Evolutionary conservation across 768 basidiomycete species (phyloP).

Genomic region (Lanmaoa rubissima): DNA sequence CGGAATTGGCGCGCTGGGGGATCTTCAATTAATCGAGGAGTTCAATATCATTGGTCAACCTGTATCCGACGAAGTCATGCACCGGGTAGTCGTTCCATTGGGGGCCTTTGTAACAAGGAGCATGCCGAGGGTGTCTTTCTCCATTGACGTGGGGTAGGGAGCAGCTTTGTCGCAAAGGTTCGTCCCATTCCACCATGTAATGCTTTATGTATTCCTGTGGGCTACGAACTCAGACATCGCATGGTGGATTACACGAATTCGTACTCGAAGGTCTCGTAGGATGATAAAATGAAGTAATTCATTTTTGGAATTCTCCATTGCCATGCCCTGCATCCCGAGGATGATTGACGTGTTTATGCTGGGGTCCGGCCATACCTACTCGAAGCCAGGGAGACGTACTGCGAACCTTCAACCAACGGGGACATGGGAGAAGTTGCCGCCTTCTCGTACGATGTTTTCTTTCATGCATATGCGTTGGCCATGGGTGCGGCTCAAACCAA

Average conservation of each 20-base stretch:
- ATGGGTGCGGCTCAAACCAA: slow-evolving; percentile 8
- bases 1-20: neutral
- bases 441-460: slow-evolving; percentile 2
- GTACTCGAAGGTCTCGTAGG: neutral
- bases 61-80: slow-evolving; percentile 11
- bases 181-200: slow-evolving; percentile 7
- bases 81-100: slow-evolving; percentile 10
- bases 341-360: slow-evolving; percentile 10
- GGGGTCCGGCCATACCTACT: slow-evolving; percentile 8
- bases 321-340: slow-evolving; percentile 1
- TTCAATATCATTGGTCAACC: slow-evolving; percentile 12
- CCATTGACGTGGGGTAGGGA: slow-evolving; percentile 9
- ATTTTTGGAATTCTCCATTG: slow-evolving; percentile 11
- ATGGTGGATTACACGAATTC: slow-evolving; percentile 17
- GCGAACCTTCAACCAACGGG: slow-evolving; percentile 3
- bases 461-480: slow-evolving; percentile 11
- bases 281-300: slow-evolving; percentile 9
- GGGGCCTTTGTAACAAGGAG: slow-evolving; percentile 12
- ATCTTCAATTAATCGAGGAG: slow-evolving; percentile 15
- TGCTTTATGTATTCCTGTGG: slow-evolving; percentile 8
- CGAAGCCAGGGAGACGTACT: slow-evolving; percentile 8
- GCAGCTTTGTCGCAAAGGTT: slow-evolving; percentile 5
- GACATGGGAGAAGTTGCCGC: slow-evolving; percentile 2
- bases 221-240: slow-evolving; percentile 13
- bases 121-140: slow-evolving; percentile 14